These are phyloP conservation scores for Fusarium sp. DNA, from an alignment of 2,329 filamentous ascomycete species.

Conservation along the genomic window DNA sequence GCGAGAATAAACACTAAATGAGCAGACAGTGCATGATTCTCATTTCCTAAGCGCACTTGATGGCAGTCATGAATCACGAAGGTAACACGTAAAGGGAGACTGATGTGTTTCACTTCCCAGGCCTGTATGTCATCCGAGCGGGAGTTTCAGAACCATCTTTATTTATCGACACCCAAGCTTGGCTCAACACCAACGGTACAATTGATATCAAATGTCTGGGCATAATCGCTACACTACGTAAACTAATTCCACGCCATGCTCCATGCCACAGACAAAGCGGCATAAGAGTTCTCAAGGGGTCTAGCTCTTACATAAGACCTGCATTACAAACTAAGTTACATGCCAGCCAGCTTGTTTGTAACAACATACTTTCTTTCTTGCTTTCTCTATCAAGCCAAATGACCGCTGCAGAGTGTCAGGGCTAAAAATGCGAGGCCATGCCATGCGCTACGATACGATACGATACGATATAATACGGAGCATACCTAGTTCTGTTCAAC, in stretches of 20 bases:
- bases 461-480: constrained; percentile 12
- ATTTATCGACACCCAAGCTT: background rate
- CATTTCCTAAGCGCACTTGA: background rate
- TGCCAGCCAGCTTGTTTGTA: constrained; percentile 15
- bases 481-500: constrained; percentile 15
- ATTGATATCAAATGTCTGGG: background rate
- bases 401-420: constrained; percentile 14
- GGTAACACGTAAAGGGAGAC: background rate
- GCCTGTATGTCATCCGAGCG: background rate
- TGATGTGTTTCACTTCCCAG: constrained; percentile 1
- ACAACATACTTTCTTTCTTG: constrained; percentile 2
- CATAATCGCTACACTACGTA: background rate
- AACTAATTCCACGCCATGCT: background rate
- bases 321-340: constrained; percentile 31
- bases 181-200: background rate
- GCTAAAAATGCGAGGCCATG: background rate
- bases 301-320: constrained; percentile 44
- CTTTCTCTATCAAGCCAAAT: constrained; percentile 8
- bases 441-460: constrained; percentile 12
- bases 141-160: constrained; percentile 8
- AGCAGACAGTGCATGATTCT: background rate
- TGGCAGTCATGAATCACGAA: background rate
- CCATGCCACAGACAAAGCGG: constrained; percentile 8
- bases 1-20: background rate
- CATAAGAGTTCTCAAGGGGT: constrained; percentile 10